Evolutionary conservation across 2,329 filamentous ascomycete genomes (phyloP), one percentile per base, ranked within the genome.

Genomic region (Penicillium sp.): DNA sequence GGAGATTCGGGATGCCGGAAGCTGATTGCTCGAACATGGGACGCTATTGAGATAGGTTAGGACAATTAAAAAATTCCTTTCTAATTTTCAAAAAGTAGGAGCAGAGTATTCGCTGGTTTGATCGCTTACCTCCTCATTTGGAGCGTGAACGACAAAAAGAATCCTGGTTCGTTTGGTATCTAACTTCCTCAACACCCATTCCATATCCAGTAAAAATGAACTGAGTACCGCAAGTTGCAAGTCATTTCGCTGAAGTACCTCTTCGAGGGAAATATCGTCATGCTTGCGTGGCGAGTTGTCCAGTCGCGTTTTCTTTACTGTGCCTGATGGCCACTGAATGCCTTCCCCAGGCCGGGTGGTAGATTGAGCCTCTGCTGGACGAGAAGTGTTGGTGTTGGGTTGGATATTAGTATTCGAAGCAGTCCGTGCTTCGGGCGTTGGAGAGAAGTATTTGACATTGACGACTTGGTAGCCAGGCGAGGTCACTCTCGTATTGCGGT

Each of bases 251-350:
- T 96, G 89, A 1, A 97, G 74, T 0, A 97, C 83, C 70, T 97
- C 92, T 65, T 96, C 91, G 36, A 97, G 86, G 56, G 87, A 94
- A 68, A 97, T 91, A 58, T 96, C 91, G 57, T 92, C 83, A 4
- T 77, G 78, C 0, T 71, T 78, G 31, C 89, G 81, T 1, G 81
- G 77, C 59, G 83, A 84, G 2, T 87, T 86, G 31, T 78, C 78
- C 0, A 84, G 86, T 85, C 89, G 93, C 0, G 94, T 97, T 67
- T 89, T 91, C 73, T 91, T 94, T 43, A 97, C 84, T 0, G 80
- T 77, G 1, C 92, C 93, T 3, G 69, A 62, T 0, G 82, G 81
- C 64, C 82, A 87, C 51, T 80, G 74, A 19, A 45, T 45, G 9
- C 42, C 42, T 23, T 9, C n/a, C 14, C 24, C 8, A 5, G 40